Evolutionary conservation across 2,329 filamentous ascomycete species (phyloP), one percentile per base, ranked within the genome.

Genomic region (Xylaria digitata): DNA sequence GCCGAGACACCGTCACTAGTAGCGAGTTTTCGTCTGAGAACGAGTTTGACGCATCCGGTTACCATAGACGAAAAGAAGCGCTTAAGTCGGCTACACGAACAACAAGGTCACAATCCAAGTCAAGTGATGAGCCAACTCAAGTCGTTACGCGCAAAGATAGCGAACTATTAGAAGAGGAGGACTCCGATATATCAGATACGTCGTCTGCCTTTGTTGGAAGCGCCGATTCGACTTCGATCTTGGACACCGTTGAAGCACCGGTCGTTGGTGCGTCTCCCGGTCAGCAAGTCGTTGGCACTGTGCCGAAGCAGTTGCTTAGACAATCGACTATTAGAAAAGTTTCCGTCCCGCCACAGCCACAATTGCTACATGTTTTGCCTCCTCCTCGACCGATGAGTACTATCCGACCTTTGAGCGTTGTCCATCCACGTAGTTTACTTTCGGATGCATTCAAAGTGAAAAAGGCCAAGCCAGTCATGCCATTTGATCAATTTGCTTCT

Each of bases 21-120:
- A 94, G 91, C 74, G 92, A 95, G 72, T 88, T 95, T 73, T 94
- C 92, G 0, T 94, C 92, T 0, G 92, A 95, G 69, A 94, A 93
- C 72, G 92, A 95, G 73, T 85, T 92, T 52, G 91, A 93, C 72
- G 85, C 88, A 0, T 86, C 88, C 0, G 85, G 85, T 1, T 91
- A 89, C 74, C 88, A 90, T 70, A 85, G 85, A 71, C 87, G 90
- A 66, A 83, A 87, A 54, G 87, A 90, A 67, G 87, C 86, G 1
- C 84, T 87, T 1, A 84, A 86, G 52, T 85, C 87, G 42, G 87
- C 86, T 7, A 83, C 87, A 26, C 85, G 83, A 73, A 80, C 82
- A 13, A 82, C 82, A 63, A 85, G 84, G 72, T 75, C 87, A 30
- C 82, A 89, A 8, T 80, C 84, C 8, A 84, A 84, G 67, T 82